Percentiles rank a stretch among this genome's conserved stretches.
These are phyloP conservation scores for Melianthus villosus DNA, from an alignment of 441 rosid genomes.

Conservation along the genomic window DNA sequence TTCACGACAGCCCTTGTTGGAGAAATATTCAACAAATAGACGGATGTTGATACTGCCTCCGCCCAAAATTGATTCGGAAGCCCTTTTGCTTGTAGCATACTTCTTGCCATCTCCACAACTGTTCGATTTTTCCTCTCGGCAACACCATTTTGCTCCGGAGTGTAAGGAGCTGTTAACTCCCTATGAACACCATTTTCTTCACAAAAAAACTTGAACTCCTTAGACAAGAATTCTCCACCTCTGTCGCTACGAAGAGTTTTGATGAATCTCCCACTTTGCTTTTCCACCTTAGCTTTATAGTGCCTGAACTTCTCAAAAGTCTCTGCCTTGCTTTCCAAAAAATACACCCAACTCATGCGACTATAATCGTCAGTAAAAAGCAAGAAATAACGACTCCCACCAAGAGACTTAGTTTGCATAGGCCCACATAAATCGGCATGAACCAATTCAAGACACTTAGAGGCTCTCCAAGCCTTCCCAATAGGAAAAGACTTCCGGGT, in stretches of 20 bases:
- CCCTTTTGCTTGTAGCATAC: not conserved
- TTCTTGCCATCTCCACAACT: slow-evolving; percentile 9
- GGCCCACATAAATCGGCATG: slow-evolving; percentile 2
- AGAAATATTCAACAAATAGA: not conserved
- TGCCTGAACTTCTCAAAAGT: not conserved
- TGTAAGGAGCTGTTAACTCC: slow-evolving; percentile 8
- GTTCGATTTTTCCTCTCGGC: slow-evolving; percentile 3
- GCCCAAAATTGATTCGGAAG: slow-evolving; percentile 2
- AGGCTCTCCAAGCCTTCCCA: not conserved
- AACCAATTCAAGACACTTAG: not conserved
- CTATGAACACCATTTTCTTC: slow-evolving; percentile 6
- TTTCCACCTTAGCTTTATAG: not conserved
- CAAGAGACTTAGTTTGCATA: not conserved
- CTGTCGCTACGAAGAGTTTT: not conserved
- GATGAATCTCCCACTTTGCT: not conserved
- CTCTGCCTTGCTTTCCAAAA: not conserved
- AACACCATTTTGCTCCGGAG: slow-evolving; percentile 12
- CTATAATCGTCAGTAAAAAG: not conserved
- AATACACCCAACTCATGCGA: slow-evolving; percentile 3
- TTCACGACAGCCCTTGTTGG: slow-evolving; percentile 1
- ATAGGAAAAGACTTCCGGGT: not conserved
- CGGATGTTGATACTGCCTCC: slow-evolving; percentile 2
- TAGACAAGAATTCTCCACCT: not conserved
- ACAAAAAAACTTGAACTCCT: not conserved
- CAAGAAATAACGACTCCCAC: not conserved